These are phyloP conservation scores for Trichoderma breve DNA, from an alignment of 2,329 filamentous ascomycete species.

Conservation along the genomic window DNA sequence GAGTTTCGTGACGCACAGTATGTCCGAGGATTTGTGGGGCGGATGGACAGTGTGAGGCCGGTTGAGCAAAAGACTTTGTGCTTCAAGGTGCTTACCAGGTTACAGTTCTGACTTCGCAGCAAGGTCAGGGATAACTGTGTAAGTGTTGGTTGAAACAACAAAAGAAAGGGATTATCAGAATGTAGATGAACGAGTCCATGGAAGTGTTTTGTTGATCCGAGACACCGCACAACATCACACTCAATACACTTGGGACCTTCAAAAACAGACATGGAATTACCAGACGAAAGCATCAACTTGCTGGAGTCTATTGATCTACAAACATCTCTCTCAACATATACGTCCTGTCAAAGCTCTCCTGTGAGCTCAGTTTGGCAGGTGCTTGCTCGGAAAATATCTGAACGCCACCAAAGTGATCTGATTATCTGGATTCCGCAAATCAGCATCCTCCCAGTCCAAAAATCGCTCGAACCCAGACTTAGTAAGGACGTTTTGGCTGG, in stretches of 20 bases:
- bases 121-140: background rate
- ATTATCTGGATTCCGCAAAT: slow-evolving; percentile 22
- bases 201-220: background rate
- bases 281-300: background rate
- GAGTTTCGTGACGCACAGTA: background rate
- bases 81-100: background rate
- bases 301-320: background rate
- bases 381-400: background rate
- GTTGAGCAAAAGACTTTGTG: background rate
- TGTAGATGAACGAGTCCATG: background rate
- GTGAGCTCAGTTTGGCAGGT: background rate
- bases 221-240: background rate
- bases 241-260: rapidly evolving
- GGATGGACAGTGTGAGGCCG: background rate
- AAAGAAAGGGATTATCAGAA: background rate
- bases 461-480: slow-evolving; percentile 56
- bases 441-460: slow-evolving; percentile 37
- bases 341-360: rapidly evolving
- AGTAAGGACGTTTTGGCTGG: slow-evolving; percentile 53
- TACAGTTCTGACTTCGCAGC: background rate
- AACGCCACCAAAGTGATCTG: background rate
- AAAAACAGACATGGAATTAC: background rate
- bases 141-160: background rate
- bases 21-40: background rate
- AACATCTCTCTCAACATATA: background rate